Evolutionary conservation across 2,329 filamentous ascomycete species (phyloP), one percentile per base, ranked within the genome.

Genomic region (Penicillium sp.): DNA sequence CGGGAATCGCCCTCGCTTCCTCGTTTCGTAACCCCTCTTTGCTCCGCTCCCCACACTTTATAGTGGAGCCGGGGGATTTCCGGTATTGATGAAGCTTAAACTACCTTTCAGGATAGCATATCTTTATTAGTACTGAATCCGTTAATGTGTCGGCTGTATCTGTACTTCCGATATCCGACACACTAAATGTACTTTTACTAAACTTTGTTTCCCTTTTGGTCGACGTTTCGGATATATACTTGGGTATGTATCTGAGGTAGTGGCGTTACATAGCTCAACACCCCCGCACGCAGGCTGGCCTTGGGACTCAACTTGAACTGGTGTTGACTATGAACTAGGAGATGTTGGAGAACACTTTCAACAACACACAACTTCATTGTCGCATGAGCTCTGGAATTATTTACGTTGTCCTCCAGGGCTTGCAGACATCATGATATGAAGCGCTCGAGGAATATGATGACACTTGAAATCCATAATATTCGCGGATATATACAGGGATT

Each of bases 11-110:
- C 24, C 5, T 19, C 11, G n/a, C 23, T 31, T 48, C 19, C 8
- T 16, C 29, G 29, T 16, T 7, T 43, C 24, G 14, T 18, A 18
- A 43, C 37, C 26, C 31, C 51, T 33, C 46, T 8, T 13, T 42
- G 42, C 21, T 45, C 42, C 23, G 7, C 50, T 48, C 48, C 13
- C 51, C 54, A 44, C 54, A 52, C 40, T 9, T 9, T 3, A 10
- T 10, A 45, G 51, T 52, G 44, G 54, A 57, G 47, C 48, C 10
- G 54, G 54, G 56, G 51, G 33, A 42, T 55, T 58, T 46, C 54
- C 57, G 46, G 43, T 50, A 26, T 13, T 45, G 29, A 14, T 16
- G 19, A 31, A 48, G 16, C 31, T 51, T 39, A 33, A 23, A 13
- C 16, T 13, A 40, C 23, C 19, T 6, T 14, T 33, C 23, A 43